Conservation (phyloP, 352 stramenopile species). For the Pythium aquatile region DNA sequence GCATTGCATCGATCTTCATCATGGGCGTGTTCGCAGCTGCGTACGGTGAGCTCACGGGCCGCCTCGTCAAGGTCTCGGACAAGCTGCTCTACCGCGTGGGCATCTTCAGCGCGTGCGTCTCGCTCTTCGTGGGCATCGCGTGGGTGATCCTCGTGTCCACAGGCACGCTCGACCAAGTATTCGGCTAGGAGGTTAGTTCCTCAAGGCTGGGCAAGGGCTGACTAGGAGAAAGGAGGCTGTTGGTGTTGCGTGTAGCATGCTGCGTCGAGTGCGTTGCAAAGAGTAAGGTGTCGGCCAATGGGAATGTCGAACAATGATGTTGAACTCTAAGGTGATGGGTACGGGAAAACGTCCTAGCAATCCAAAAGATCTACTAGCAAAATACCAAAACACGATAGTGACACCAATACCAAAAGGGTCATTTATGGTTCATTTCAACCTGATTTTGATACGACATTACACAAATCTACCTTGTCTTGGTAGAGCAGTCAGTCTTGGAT, state of each 20-base stretch:
- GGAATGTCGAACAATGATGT: not conserved
- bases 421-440: too few relatives aligned
- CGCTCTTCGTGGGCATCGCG: slow-evolving; percentile 40
- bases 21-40: slow-evolving; percentile 72
- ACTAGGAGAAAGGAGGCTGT: not conserved
- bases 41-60: slow-evolving; percentile 49
- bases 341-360: not conserved
- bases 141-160: slow-evolving; percentile 44
- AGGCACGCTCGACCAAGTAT: slow-evolving; percentile 41
- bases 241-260: not conserved
- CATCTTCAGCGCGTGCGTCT: slow-evolving; percentile 40
- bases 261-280: not conserved
- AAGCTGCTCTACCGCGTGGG: slow-evolving; percentile 37
- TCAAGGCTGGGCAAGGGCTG: not conserved
- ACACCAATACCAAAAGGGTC: not conserved
- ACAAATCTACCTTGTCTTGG: not conserved
- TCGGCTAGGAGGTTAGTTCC: slow-evolving; percentile 24
- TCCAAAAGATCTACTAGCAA: not conserved
- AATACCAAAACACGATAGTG: slow-evolving; percentile 6
- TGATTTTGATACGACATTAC: too few relatives aligned
- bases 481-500: not conserved
- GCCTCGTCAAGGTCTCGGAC: slow-evolving; percentile 27
- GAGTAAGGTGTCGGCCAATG: not conserved
- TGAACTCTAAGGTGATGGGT: slow-evolving; percentile 4
- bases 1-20: slow-evolving; percentile 59